Conservation (phyloP, 108 stramenopile genomes). For the Mediolabrus comicus region DNA sequence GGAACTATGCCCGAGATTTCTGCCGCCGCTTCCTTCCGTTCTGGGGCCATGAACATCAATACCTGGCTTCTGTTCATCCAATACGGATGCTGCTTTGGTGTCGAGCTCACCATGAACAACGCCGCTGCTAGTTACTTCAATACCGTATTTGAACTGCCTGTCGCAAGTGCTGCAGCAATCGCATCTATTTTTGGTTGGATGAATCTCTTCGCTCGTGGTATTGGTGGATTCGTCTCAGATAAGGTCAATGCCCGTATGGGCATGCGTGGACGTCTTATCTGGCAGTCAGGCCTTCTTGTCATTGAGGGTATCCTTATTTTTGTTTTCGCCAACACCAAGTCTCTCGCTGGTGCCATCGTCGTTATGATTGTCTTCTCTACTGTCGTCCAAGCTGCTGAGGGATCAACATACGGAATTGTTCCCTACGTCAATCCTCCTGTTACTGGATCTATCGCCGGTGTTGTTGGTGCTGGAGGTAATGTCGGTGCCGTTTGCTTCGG, state of each 20-base stretch:
- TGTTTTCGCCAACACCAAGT: slow-evolving; percentile 57
- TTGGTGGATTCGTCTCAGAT: slow-evolving; percentile 56
- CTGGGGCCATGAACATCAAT: slow-evolving; percentile 56
- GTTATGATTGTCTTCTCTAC: slow-evolving; percentile 76
- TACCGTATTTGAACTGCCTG: slow-evolving; percentile 40
- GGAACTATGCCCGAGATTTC: slow-evolving; percentile 57
- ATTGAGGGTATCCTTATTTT: slow-evolving; percentile 67
- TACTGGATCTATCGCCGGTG: slow-evolving; percentile 77
- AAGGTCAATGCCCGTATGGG: slow-evolving; percentile 43
- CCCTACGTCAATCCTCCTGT: slow-evolving; percentile 79
- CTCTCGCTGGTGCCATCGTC: slow-evolving; percentile 56
- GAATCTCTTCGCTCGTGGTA: slow-evolving; percentile 69
- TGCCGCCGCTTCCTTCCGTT: slow-evolving; percentile 39
- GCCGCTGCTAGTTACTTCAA: slow-evolving; percentile 59
- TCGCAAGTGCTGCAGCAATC: slow-evolving; percentile 48
- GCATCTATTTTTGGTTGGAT: slow-evolving; percentile 61
- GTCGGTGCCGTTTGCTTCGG: slow-evolving; percentile 64
- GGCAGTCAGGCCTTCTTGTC: slow-evolving; percentile 52
- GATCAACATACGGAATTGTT: slow-evolving; percentile 78
- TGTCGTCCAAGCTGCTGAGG: slow-evolving; percentile 81
- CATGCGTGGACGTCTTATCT: slow-evolving; percentile 72
- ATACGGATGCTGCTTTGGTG: slow-evolving; percentile 81
- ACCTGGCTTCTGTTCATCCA: slow-evolving; percentile 78
- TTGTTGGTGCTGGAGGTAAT: slow-evolving; percentile 84
- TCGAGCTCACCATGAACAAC: slow-evolving; percentile 79